These are phyloP conservation scores for Paspalum vaginatum DNA, from an alignment of 176 grass and related monocot species.

Conservation along the genomic window DNA sequence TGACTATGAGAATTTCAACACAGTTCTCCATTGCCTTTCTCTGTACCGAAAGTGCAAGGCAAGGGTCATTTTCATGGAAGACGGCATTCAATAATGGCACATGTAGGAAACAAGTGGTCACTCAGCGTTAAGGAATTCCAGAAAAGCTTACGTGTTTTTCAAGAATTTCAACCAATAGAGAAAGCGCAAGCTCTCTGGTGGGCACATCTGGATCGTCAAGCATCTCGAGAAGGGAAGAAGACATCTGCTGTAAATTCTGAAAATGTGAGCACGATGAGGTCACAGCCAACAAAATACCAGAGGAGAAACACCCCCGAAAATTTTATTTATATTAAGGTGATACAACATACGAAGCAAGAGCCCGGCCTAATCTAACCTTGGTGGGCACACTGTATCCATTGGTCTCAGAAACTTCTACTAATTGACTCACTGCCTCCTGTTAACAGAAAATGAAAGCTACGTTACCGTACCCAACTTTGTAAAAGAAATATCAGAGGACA, in stretches of 20 bases:
- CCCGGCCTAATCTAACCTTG: conserved; percentile 60
- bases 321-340: not conserved
- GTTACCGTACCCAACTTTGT: not conserved
- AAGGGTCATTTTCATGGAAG: conserved; percentile 45
- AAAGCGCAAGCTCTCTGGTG: conserved; percentile 72
- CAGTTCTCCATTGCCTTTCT: conserved; percentile 70
- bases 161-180: conserved; percentile 75
- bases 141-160: conserved; percentile 67
- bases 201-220: conserved; percentile 73
- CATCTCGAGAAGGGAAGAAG: conserved; percentile 73
- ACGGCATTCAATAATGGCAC: conserved; percentile 24
- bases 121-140: conserved; percentile 12
- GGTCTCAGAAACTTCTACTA: conserved; percentile 44
- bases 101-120: conserved; percentile 24
- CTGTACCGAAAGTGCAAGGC: conserved; percentile 45
- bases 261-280: conserved; percentile 26
- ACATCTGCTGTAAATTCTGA: conserved; percentile 77
- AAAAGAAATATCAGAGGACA: conserved; percentile 4
- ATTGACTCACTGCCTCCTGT: conserved; percentile 41
- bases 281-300: not conserved
- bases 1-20: conserved; percentile 70
- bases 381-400: conserved; percentile 35
- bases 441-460: conserved; percentile 25
- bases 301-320: conserved; percentile 32
- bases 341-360: not conserved